These are phyloP conservation scores for Ascochyta lentis DNA, from an alignment of 2,329 filamentous ascomycete genomes.

Conservation along the genomic window DNA sequence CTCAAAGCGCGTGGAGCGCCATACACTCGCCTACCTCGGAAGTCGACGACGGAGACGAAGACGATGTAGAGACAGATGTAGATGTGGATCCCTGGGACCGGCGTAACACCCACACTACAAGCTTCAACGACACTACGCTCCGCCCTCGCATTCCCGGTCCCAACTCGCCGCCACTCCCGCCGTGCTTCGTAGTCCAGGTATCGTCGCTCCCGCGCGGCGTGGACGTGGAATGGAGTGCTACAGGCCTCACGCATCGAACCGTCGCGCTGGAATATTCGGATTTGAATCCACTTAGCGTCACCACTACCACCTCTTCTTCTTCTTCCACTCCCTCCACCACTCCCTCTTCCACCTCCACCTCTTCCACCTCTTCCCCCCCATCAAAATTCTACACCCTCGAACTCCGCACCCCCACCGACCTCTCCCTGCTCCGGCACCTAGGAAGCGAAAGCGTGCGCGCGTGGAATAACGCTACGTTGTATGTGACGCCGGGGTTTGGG, in stretches of 20 bases:
- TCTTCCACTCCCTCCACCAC: too few relatives aligned
- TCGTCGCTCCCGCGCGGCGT: slow-evolving; percentile 75
- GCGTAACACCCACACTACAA: slow-evolving; percentile 62
- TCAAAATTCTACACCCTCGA: slow-evolving; percentile 27
- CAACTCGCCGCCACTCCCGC: slow-evolving; percentile 56
- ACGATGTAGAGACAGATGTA: slow-evolving; percentile 48
- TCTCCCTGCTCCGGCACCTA: slow-evolving; percentile 2
- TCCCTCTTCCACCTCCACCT: too few relatives aligned
- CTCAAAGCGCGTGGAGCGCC: slow-evolving; percentile 55
- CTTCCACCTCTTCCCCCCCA: background rate
- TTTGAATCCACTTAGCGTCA: background rate
- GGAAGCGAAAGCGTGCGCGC: slow-evolving; percentile 4
- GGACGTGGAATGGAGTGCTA: slow-evolving; percentile 83
- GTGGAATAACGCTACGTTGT: slow-evolving; percentile 34
- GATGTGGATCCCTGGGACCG: slow-evolving; percentile 72
- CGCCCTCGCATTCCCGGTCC: slow-evolving; percentile 53
- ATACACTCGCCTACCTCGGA: slow-evolving; percentile 21
- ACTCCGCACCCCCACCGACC: slow-evolving; percentile 9
- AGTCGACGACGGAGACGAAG: slow-evolving; percentile 46
- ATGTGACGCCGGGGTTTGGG: slow-evolving; percentile 22
- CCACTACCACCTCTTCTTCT: background rate
- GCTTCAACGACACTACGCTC: slow-evolving; percentile 32
- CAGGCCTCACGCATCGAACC: slow-evolving; percentile 57
- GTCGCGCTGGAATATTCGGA: background rate
- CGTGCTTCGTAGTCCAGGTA: slow-evolving; percentile 78